Percentiles rank a stretch among this genome's conserved stretches.
Conservation (phyloP, 129 eudicot species). For the Rutidosis leptorrhynchoides region DNA sequence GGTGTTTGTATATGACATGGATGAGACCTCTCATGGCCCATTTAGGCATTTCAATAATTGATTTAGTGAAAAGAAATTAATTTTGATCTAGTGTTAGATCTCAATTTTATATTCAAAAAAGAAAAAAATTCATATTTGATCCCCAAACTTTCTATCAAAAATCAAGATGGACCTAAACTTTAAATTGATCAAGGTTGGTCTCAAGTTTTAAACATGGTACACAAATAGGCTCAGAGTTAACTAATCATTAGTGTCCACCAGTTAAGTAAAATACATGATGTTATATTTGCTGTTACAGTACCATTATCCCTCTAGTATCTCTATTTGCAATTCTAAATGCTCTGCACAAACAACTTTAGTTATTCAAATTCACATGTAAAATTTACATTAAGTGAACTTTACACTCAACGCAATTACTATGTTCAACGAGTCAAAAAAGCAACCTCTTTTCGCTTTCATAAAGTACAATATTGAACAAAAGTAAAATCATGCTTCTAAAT, state of each 20-base stretch:
- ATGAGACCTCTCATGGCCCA: conserved; percentile 34
- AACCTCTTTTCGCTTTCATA: not conserved
- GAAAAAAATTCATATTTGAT: too few relatives aligned
- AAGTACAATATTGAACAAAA: not conserved
- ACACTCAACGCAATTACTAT: not conserved
- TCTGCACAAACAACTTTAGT: conserved; percentile 93
- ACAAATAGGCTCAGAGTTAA: too few relatives aligned
- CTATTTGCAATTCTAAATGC: conserved; percentile 93
- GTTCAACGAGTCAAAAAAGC: not conserved
- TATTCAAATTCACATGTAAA: conserved; percentile 78
- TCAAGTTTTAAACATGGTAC: too few relatives aligned
- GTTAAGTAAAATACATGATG: too few relatives aligned
- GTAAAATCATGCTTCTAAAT: not conserved
- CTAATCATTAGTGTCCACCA: too few relatives aligned
- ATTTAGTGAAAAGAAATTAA: not conserved
- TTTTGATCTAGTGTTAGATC: not conserved
- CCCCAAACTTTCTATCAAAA: too few relatives aligned
- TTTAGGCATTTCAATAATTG: conserved; percentile 22
- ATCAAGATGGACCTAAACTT: too few relatives aligned
- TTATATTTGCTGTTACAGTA: too few relatives aligned
- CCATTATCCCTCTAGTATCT: too few relatives aligned
- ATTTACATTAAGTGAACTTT: conserved; percentile 6
- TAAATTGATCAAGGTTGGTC: too few relatives aligned
- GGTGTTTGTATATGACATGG: conserved; percentile 23
- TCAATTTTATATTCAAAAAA: too few relatives aligned